Evolutionary conservation across 2,329 filamentous ascomycete genomes (phyloP), one percentile per base, ranked within the genome.

Genomic region (Trichophyton benhamiae): DNA sequence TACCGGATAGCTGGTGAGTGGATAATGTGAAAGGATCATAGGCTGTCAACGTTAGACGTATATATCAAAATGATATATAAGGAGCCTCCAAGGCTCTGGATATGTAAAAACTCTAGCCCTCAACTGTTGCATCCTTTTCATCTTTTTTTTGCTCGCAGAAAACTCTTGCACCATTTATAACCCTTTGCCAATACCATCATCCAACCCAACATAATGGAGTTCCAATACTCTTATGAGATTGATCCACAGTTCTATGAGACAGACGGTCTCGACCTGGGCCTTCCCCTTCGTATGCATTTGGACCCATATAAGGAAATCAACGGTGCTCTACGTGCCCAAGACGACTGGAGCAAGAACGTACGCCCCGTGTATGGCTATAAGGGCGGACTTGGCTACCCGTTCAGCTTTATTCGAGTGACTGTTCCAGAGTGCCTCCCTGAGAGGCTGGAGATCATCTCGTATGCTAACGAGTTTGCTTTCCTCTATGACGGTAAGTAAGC

Each of bases 391-490:
- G 70, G 69, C 0, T 42, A 61, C 27, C 42, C 57, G 5, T 66
- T 63, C 46, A 68, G 59, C 60, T 74, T 76, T 60, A 70, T 75
- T 9, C 58, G 61, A 1, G 68, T 71, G 3, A 63, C 71, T 0
- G 60, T 76, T 7, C 74, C 74, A 3, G 75, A 77, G 58, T 74
- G 72, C 58, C 63, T 73, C 3, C 74, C 75, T 1, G 72, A 75
- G 15, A 65, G 75, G 36, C 65, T 78, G 1, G 74, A 76, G 62
- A 67, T 76, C 22, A 61, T 76, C 25, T 70, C 70, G 3, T 77
- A 76, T 63, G 72, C 72, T 0, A 73, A 75, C 42, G 76, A 78
- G 62, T 76, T 73, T 63, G 73, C 70, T 1, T 76, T 77, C 60
- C 66, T 77, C 6, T 69, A 76, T 64, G 75, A 77, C 63, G 72